Conservation (phyloP, 2,329 filamentous ascomycete species). For the Fusarium newnesense region DNA sequence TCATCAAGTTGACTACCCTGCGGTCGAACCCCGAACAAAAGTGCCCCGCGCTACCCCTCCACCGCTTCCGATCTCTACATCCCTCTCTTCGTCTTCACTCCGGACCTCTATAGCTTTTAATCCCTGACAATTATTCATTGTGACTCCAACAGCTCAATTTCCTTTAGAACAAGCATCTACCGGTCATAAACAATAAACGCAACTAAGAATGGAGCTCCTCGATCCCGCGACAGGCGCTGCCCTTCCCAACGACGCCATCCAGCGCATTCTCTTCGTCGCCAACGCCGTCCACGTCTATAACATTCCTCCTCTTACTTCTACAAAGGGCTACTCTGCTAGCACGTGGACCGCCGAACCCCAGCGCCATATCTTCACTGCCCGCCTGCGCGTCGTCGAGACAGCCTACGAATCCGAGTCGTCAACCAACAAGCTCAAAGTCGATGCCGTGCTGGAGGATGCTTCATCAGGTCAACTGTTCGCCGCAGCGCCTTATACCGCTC, state of each 20-base stretch:
- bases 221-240: conserved; percentile 77
- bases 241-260: conserved; percentile 80
- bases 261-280: conserved; percentile 83
- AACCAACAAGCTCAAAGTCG: conserved; percentile 71
- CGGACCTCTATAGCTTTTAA: not conserved
- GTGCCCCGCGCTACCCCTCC: conserved; percentile 38
- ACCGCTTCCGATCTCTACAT: conserved; percentile 22
- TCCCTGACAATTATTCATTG: not conserved
- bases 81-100: conserved; percentile 19
- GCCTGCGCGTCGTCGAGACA: conserved; percentile 82
- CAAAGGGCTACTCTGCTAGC: conserved; percentile 81
- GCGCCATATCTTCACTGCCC: conserved; percentile 86
- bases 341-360: conserved; percentile 78
- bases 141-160: not conserved
- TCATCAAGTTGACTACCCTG: conserved; percentile 26
- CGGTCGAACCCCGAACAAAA: not conserved
- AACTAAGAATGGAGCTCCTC: conserved; percentile 65
- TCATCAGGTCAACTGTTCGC: conserved; percentile 81
- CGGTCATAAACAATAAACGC: not conserved
- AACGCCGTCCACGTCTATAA: conserved; percentile 84
- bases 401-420: conserved; percentile 58
- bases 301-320: conserved; percentile 82
- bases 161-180: not conserved
- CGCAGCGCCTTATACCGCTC: conserved; percentile 78
- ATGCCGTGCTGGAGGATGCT: conserved; percentile 83